phyloP scores from a whole-genome alignment of 2,329 filamentous ascomycete genomes.

The Fusarium camptoceras region DNA sequence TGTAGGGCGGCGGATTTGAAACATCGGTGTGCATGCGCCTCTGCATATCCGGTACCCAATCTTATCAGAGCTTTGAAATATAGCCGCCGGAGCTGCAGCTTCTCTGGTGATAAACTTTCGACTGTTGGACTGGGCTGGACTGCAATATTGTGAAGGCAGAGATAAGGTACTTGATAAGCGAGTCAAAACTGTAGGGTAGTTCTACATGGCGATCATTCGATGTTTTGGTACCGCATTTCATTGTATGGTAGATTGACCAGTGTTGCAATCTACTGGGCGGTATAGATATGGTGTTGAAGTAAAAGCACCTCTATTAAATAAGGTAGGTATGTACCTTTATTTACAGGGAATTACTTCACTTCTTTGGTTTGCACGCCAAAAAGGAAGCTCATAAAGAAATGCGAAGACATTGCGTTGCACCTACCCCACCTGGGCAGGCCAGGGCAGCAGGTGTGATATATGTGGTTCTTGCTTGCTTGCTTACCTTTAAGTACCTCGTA shows the following conservation, averaged over 20 bases:
- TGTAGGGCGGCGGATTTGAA: slow-evolving; percentile 16
- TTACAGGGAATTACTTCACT: not conserved
- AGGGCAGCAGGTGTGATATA: not conserved
- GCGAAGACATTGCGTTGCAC: not conserved
- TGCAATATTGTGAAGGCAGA: not conserved
- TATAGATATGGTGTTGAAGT: not conserved
- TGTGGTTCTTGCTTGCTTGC: not conserved
- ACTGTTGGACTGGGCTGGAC: not conserved
- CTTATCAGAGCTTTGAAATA: not conserved
- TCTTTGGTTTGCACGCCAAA: not conserved
- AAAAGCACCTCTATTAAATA: too few relatives aligned
- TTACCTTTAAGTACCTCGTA: not conserved
- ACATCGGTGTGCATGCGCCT: slow-evolving; percentile 40
- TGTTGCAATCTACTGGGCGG: not conserved
- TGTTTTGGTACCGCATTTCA: not conserved
- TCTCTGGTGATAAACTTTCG: slow-evolving; percentile 9
- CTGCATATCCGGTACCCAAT: slow-evolving; percentile 26
- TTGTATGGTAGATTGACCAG: not conserved
- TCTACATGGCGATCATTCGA: not conserved
- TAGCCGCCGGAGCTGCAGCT: slow-evolving; percentile 6
- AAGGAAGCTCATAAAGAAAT: not conserved
- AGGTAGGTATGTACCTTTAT: too few relatives aligned
- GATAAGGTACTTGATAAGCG: not conserved
- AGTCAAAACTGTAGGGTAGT: not conserved
- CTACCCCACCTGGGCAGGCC: not conserved